Percentiles rank a stretch among this genome's conserved stretches.
Conservation (phyloP, 768 basidiomycete species). For the Rhizopogon vulgaris region DNA sequence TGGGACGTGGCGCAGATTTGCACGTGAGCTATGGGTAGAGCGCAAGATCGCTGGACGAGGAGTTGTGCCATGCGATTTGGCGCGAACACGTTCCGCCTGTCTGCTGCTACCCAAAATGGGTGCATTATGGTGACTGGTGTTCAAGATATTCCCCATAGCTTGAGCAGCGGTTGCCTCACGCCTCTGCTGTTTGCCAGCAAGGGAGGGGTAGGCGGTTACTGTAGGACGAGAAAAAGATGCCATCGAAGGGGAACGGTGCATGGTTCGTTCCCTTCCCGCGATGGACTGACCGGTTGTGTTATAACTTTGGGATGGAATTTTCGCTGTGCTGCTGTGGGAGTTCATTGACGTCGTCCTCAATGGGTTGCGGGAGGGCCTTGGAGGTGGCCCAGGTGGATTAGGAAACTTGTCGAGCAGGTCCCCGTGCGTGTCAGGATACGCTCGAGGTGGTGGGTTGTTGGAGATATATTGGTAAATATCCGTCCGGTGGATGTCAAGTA, state of each 20-base stretch:
- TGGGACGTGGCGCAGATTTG: not conserved
- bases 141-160: not conserved
- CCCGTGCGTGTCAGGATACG: not conserved
- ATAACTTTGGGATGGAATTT: not conserved
- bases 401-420: conserved; percentile 9
- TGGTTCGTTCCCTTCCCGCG: not conserved
- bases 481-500: not conserved
- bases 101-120: not conserved
- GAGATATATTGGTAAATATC: not conserved
- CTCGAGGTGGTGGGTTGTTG: not conserved
- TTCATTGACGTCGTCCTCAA: conserved; percentile 1
- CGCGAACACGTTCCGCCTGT: conserved; percentile 1
- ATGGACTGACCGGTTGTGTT: not conserved
- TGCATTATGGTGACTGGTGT: not conserved
- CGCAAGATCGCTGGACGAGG: not conserved
- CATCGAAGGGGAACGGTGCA: conserved; percentile 5
- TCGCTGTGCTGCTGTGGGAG: not conserved
- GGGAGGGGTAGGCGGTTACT: not conserved
- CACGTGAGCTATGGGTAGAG: not conserved
- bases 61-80: not conserved
- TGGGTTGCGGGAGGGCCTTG: conserved; percentile 3
- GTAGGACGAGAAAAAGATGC: conserved; percentile 7
- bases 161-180: not conserved
- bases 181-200: not conserved
- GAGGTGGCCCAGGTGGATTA: not conserved